Percentiles rank a stretch among this genome's conserved stretches.
Conservation (phyloP, 2,329 filamentous ascomycete species). For the Aspergillus nomiae region DNA sequence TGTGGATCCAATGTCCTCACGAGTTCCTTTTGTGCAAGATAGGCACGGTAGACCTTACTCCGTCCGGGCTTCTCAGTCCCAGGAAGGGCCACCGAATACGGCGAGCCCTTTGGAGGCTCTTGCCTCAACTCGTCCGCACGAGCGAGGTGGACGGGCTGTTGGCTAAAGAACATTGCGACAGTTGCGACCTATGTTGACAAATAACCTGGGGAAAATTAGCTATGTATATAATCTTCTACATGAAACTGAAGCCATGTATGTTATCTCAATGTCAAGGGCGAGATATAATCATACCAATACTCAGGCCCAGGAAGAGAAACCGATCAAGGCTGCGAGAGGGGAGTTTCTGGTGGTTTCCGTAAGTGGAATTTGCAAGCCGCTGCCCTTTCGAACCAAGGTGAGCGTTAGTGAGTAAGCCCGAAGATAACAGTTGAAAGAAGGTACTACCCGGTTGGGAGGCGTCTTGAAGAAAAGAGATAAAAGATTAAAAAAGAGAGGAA, state of each 20-base stretch:
- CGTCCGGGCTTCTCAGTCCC: conserved; percentile 73
- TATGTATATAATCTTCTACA: not conserved
- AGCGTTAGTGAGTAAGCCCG: not conserved
- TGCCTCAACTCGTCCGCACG: conserved; percentile 55
- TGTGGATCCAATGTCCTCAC: conserved; percentile 72
- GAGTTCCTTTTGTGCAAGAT: conserved; percentile 71
- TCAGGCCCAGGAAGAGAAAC: not conserved
- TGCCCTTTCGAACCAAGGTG: not conserved
- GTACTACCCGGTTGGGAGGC: not conserved
- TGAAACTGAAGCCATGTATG: not conserved
- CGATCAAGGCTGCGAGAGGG: not conserved
- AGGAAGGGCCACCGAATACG: conserved; percentile 77
- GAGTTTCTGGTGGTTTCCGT: not conserved
- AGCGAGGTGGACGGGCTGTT: conserved; percentile 35
- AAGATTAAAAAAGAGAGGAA: not conserved
- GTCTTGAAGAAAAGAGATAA: not conserved
- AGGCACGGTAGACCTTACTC: conserved; percentile 79
- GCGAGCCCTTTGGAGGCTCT: conserved; percentile 71
- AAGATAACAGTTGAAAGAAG: not conserved
- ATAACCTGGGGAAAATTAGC: not conserved
- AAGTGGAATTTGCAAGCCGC: not conserved
- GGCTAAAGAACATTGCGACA: conserved; percentile 40
- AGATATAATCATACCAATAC: not conserved
- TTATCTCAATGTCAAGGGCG: not conserved
- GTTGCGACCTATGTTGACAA: not conserved